Evolutionary conservation across 257 asterid species (phyloP), one percentile per base, ranked within the genome.

Genomic region (Forsythia suspensa): DNA sequence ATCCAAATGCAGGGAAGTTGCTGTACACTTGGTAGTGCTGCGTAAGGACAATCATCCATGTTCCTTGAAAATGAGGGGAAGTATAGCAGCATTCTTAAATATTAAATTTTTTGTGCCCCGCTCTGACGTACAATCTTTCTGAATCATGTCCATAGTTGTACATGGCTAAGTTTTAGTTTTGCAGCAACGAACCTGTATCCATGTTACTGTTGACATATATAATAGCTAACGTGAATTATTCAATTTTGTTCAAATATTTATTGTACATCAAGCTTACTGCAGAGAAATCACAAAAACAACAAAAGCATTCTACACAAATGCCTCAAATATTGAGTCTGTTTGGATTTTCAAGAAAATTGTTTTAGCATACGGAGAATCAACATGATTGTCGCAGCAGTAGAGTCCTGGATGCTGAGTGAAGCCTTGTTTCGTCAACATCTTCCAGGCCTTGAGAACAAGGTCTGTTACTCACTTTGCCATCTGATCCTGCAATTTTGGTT

Each of bases 111-210:
- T 79, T 79, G 70, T 73, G 83, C 80, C 86, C 51, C 80, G 46
- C 76, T 85, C 44, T 40, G 67, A 55, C 73, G 46, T 24, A 75
- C 24, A 29, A 63, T 70, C 61, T 84, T 79, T 82, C 84, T 82
- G 65, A 66, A 81, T 76, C 76, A 72, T 70, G 69, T 74, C 77
- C 89, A 76, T 48, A 79, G 37, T 70, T 79, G 82, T 72, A 82
- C 38, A 63, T 75, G 80, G 85, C 74, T 73, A 71, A 41, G 44
- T 76, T 63, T 15, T 29, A 29, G 2, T 63, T 29, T 63, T 9
- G 70, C 70, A 21, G 70, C 70, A 63, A 63, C 18, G 39, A 21
- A 11, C 40, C 37, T 63, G 70, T 63, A 63, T 18, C 20, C 73
- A 4, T 16, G 21, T 18, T 63, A 55, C 65, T 5, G 34, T 18